Evolutionary conservation across 371 early-diverging fungal genomes (phyloP).

Genomic region (Entomophthora muscae): DNA sequence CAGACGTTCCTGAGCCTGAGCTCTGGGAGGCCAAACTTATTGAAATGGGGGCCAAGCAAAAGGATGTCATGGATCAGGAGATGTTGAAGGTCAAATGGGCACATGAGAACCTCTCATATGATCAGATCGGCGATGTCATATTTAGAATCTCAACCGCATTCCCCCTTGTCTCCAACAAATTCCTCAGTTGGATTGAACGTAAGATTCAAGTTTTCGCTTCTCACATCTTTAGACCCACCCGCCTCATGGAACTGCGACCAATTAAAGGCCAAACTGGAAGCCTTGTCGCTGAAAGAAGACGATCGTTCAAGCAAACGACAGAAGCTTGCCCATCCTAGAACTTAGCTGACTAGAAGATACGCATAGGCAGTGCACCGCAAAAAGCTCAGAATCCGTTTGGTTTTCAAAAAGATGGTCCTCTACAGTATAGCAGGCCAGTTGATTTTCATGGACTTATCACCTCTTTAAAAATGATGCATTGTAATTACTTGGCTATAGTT

Average conservation of each 20-base stretch:
- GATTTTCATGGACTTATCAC: no score
- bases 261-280: neutral
- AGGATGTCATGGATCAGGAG: neutral
- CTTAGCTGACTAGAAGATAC: no score
- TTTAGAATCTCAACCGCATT: neutral
- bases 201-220: neutral
- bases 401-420: no score
- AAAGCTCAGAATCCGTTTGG: no score
- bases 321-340: no score
- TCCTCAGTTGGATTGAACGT: neutral
- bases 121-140: neutral
- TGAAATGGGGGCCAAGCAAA: neutral
- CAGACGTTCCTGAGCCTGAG: neutral
- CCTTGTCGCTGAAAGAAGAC: neutral
- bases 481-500: no score
- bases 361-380: no score
- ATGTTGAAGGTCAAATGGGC: neutral
- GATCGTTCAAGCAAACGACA: neutral
- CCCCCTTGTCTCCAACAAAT: neutral
- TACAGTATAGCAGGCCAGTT: no score
- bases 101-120: neutral
- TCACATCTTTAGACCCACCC: neutral
- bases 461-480: no score
- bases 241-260: neutral
- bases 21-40: neutral